Conservation (phyloP, 768 basidiomycete species). For the Mycena epipterygia region DNA sequence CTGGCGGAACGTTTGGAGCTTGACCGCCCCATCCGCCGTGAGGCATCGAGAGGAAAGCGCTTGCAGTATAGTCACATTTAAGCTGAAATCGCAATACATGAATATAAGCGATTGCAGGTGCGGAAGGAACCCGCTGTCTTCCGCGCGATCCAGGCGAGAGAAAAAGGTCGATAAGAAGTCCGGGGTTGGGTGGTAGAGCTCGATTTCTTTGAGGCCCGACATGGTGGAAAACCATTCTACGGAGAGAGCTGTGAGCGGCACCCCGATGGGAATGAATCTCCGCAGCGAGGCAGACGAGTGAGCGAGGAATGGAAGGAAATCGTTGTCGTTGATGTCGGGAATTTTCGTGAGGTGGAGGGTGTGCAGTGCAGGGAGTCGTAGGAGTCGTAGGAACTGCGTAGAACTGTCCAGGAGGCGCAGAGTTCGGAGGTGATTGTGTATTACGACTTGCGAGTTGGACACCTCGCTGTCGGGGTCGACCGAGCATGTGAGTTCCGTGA, state of each 20-base stretch:
- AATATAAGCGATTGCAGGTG: not conserved
- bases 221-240: slow-evolving; percentile 3
- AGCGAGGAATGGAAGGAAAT: not conserved
- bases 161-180: not conserved
- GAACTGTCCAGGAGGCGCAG: not conserved
- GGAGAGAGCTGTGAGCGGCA: not conserved
- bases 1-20: not conserved
- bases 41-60: slow-evolving; percentile 1
- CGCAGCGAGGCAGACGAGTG: not conserved
- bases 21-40: not conserved
- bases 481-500: not conserved
- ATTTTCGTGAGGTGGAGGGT: not conserved
- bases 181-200: not conserved
- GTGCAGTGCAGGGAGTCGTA: not conserved
- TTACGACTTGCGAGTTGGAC: not conserved
- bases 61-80: too few relatives aligned
- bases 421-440: slow-evolving; percentile 1
- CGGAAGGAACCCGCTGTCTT: not conserved
- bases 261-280: not conserved
- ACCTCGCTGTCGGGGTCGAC: not conserved
- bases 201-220: not conserved
- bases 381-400: not conserved
- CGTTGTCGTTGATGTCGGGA: not conserved
- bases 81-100: not conserved
- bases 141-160: not conserved